Conservation (phyloP, 2,329 filamentous ascomycete genomes). For the Penicillium carneum region DNA sequence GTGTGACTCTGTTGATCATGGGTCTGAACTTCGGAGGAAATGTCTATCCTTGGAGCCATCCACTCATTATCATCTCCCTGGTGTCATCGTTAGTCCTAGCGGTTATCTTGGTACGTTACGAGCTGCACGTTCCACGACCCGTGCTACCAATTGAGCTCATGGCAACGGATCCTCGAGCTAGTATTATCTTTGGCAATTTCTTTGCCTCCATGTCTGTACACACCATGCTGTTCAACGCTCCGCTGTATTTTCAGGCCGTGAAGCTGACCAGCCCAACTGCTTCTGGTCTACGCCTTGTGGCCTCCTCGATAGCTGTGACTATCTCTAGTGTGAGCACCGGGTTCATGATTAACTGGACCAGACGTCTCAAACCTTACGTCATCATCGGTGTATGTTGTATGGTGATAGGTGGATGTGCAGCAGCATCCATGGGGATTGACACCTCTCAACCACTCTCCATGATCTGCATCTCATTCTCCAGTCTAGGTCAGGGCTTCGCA, state of each 20-base stretch:
- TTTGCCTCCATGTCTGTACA: conserved; percentile 59
- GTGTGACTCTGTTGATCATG: conserved; percentile 59
- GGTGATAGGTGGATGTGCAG: conserved; percentile 60
- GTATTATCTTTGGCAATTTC: conserved; percentile 61
- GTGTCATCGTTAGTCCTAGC: conserved; percentile 50
- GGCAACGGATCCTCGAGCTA: conserved; percentile 56
- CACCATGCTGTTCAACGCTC: conserved; percentile 72
- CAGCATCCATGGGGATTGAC: conserved; percentile 60
- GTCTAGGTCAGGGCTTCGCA: conserved; percentile 68
- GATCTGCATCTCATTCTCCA: conserved; percentile 63
- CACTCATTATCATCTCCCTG: conserved; percentile 58
- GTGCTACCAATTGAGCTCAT: conserved; percentile 61
- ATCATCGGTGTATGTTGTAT: conserved; percentile 59
- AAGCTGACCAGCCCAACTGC: conserved; percentile 72
- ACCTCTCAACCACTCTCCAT: conserved; percentile 64
- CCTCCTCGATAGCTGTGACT: conserved; percentile 67
- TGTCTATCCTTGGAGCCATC: conserved; percentile 60
- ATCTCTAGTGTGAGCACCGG: conserved; percentile 65
- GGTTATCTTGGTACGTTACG: conserved; percentile 52
- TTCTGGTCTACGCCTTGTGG: conserved; percentile 74
- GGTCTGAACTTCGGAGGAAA: conserved; percentile 63
- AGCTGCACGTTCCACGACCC: conserved; percentile 54
- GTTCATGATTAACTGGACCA: conserved; percentile 67
- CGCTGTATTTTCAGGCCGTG: conserved; percentile 78
- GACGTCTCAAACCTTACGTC: conserved; percentile 67